Percentiles rank a stretch among this genome's conserved stretches.
These are phyloP conservation scores for Hyaloscypha hepaticicola DNA, from an alignment of 495 filamentous ascomycete genomes.

Conservation along the genomic window DNA sequence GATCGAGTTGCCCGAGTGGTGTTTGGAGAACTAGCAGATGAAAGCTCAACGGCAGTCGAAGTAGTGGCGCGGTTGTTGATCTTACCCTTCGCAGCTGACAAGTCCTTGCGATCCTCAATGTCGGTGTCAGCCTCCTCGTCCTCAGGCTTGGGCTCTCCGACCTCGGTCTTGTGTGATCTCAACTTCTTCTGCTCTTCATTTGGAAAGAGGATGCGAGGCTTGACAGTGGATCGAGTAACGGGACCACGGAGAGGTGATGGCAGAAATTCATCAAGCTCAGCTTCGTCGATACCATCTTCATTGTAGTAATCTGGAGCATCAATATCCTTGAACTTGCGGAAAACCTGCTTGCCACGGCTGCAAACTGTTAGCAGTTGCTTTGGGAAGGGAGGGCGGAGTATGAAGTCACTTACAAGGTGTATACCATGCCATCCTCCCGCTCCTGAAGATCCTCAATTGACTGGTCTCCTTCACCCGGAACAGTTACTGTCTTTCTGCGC, in stretches of 20 bases:
- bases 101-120: constrained; percentile 48
- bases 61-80: constrained; percentile 40
- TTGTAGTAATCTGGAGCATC: constrained; percentile 46
- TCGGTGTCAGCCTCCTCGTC: constrained; percentile 50
- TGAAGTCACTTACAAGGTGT: constrained; percentile 72
- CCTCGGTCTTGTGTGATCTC: constrained; percentile 38
- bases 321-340: constrained; percentile 61
- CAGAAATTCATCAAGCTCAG: constrained; percentile 43
- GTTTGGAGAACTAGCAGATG: constrained; percentile 55
- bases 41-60: constrained; percentile 49
- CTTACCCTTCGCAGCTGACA: constrained; percentile 37
- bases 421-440: constrained; percentile 77
- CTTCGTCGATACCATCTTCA: constrained; percentile 45
- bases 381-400: constrained; percentile 8
- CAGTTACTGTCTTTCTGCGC: constrained; percentile 35
- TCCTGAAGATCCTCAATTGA: constrained; percentile 60
- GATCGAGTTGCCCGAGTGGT: constrained; percentile 54
- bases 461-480: constrained; percentile 54
- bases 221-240: constrained; percentile 70
- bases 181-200: constrained; percentile 40
- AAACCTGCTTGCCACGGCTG: constrained; percentile 89
- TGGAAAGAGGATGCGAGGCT: constrained; percentile 85
- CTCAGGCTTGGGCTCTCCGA: too few species aligned
- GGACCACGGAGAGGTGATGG: constrained; percentile 45
- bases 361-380: constrained; percentile 33